These are phyloP conservation scores for Sambucus nigra DNA, from an alignment of 129 eudicot genomes.

Conservation along the genomic window DNA sequence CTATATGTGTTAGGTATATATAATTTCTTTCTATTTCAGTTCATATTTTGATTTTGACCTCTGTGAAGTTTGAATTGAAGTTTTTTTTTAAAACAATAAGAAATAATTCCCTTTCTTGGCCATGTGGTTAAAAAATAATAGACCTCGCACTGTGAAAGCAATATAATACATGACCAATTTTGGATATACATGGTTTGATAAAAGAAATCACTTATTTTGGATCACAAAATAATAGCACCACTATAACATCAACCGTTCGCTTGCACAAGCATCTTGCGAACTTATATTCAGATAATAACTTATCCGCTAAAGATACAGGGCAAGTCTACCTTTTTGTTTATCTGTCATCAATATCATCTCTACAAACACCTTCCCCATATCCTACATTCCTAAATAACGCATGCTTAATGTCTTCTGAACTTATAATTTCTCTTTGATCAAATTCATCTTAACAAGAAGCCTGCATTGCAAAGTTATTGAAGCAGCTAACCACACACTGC, in stretches of 20 bases:
- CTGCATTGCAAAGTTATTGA: constrained; percentile 62
- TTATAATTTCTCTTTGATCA: constrained; percentile 32
- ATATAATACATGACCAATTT: background rate
- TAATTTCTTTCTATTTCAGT: no score
- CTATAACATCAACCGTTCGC: background rate
- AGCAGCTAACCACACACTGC: constrained; percentile 82
- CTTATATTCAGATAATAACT: background rate
- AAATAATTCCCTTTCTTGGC: background rate
- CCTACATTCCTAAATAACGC: constrained; percentile 81
- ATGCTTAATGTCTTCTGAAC: constrained; percentile 68
- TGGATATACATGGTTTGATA: background rate
- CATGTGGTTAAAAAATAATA: background rate
- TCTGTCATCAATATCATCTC: background rate
- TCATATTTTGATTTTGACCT: no score
- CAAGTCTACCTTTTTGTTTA: background rate
- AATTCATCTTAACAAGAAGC: constrained; percentile 71
- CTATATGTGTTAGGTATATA: no score
- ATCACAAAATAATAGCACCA: background rate
- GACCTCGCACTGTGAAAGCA: background rate
- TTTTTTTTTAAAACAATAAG: background rate
- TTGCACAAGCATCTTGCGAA: background rate
- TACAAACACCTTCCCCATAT: constrained; percentile 87
- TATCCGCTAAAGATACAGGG: background rate
- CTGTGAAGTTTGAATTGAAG: no score
- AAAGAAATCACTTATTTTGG: background rate